Evolutionary conservation across 2,329 filamentous ascomycete genomes (phyloP).

Genomic region (Chaetomiaceae sp.): DNA sequence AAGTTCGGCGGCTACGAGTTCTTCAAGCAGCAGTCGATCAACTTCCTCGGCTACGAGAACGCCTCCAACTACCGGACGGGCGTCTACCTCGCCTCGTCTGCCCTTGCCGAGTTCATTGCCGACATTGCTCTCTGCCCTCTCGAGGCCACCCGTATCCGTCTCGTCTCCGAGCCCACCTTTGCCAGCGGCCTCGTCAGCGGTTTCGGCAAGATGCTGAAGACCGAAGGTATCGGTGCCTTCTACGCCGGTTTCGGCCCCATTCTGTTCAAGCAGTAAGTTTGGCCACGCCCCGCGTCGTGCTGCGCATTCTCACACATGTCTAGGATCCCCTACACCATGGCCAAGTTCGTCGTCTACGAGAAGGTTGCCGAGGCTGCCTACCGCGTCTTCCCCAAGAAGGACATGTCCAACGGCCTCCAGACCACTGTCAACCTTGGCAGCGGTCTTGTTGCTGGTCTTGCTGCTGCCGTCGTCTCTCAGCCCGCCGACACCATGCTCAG

Average conservation of each 20-base stretch:
- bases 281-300: not conserved
- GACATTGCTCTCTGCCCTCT: conserved; percentile 77
- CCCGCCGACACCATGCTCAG: conserved; percentile 81
- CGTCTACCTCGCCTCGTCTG: conserved; percentile 64
- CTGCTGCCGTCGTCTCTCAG: conserved; percentile 75
- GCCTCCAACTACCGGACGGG: conserved; percentile 67
- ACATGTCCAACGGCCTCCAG: conserved; percentile 59
- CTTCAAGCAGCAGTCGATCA: conserved; percentile 82
- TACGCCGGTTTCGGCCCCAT: conserved; percentile 80
- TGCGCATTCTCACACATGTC: conserved; percentile 17
- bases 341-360: conserved; percentile 85
- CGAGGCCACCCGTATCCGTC: conserved; percentile 79
- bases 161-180: conserved; percentile 74
- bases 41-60: conserved; percentile 64
- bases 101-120: conserved; percentile 56
- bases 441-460: conserved; percentile 59
- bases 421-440: conserved; percentile 60
- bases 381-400: conserved; percentile 60
- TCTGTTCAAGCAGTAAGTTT: conserved; percentile 67
- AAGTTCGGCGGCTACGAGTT: conserved; percentile 87
- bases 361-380: conserved; percentile 70
- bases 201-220: conserved; percentile 69
- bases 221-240: conserved; percentile 71
- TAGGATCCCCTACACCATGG: conserved; percentile 80
- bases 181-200: conserved; percentile 67